phyloP scores from a whole-genome alignment of 176 grass and related monocot genomes.

The Eragrostis curvula region DNA sequence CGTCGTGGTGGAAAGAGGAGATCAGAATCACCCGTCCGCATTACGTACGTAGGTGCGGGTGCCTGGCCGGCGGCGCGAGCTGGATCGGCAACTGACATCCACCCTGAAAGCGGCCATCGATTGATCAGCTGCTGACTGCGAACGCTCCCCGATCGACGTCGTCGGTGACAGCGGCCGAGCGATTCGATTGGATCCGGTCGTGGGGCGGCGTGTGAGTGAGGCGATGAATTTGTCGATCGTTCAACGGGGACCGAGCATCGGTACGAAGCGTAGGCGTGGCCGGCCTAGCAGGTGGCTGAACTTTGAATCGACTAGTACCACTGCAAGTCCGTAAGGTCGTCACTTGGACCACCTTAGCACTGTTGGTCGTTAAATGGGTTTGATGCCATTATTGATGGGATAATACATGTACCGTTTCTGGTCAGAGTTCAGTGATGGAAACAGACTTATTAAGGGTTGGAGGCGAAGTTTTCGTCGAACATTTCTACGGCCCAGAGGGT shows the following conservation, averaged over 20 bases:
- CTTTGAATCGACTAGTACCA: not conserved
- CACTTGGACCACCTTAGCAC: slow-evolving; percentile 8
- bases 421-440: not conserved
- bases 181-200: not conserved
- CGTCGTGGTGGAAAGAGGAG: no score
- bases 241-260: not conserved
- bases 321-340: not conserved
- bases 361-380: slow-evolving; percentile 25
- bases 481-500: not conserved
- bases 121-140: not conserved
- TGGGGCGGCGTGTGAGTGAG: not conserved
- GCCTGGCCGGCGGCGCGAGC: no score
- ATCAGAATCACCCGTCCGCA: no score
- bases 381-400: slow-evolving; percentile 20
- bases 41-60: no score
- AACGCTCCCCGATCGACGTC: not conserved
- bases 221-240: not conserved
- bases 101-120: not conserved
- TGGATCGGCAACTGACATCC: not conserved
- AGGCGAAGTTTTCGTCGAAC: not conserved
- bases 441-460: not conserved
- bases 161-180: slow-evolving; percentile 7
- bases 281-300: not conserved
- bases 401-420: not conserved
- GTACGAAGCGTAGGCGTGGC: not conserved